Evolutionary conservation across 768 basidiomycete species (phyloP).

Genomic region (Panaeolus cyanescens): DNA sequence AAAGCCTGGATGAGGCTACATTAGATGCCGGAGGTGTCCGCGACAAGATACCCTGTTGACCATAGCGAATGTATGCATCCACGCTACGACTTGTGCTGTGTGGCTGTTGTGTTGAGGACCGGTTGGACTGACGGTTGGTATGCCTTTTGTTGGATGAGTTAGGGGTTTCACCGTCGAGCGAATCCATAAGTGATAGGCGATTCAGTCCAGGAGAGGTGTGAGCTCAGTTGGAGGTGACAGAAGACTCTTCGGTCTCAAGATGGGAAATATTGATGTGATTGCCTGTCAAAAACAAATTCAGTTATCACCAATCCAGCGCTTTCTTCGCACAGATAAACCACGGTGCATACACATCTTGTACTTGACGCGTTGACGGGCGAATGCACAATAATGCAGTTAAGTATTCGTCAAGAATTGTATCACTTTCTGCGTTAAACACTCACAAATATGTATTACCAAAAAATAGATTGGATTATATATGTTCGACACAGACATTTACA

Average conservation of each 20-base stretch:
- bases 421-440: no score
- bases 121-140: background rate
- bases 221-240: background rate
- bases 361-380: no score
- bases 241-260: constrained; percentile 1
- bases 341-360: no score
- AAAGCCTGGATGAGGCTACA: background rate
- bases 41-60: background rate
- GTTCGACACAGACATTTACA: background rate
- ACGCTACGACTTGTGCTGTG: background rate
- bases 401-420: no score
- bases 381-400: no score
- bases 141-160: background rate
- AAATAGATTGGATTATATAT: no score
- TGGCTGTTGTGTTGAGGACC: background rate
- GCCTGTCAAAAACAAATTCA: background rate
- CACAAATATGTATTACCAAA: no score
- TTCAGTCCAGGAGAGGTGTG: background rate
- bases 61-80: background rate
- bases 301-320: background rate
- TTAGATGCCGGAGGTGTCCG: background rate
- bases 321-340: no score
- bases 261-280: constrained; percentile 3
- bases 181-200: background rate
- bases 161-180: background rate